Base-by-base conservation (phyloP, 768 basidiomycete species). In the Termitomyces sp. region DNA sequence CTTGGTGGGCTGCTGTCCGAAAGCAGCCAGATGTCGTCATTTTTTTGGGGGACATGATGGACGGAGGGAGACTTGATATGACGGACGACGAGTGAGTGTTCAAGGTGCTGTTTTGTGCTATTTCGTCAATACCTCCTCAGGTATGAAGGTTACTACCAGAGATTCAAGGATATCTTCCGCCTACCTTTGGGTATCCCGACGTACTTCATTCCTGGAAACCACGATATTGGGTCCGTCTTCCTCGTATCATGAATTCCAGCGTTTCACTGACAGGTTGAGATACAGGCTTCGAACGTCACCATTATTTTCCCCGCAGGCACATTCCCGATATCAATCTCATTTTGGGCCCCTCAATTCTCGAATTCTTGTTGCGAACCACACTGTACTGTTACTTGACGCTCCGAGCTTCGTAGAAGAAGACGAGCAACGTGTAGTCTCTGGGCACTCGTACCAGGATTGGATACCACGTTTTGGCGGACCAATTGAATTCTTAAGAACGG, bases 11-110 rank as follows among this genome's bases (percentile, higher is more conserved):
- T 8, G 84, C 84, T 3, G 75, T 82, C 52, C 72, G 75, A 6
- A 75, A 82, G 54, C 73, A 70, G 26, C 89, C 94, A 7, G 83
- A 96, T 67, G 81, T 74, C 15, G 81, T 96, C 5, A 74, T 97
- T 2, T 89, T 96, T 61, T 76, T 94, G 22, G 95, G 95, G 37
- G 94, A 97, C 69, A 90, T 96, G 91, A 84, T 96, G 84, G 93
- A 96, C 64, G 84, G 82, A 54, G 94, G 92, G 1, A 77, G 92
- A 54, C 75, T 80, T 28, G 75, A 75, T 22, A 88, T 88, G 79
- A 68, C 79, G 3, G 78, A 82, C 50, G 70, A 70, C 45, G 86
- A 94, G 95, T 94, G 67, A 70, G 90, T 80, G 51, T 52, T 60
- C 26, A 46, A 18, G 6, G 18, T 26, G n/a, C 4, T 44, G 12